Evolutionary conservation across 257 asterid genomes (phyloP).

Genomic region (Solanum ossicruentum): DNA sequence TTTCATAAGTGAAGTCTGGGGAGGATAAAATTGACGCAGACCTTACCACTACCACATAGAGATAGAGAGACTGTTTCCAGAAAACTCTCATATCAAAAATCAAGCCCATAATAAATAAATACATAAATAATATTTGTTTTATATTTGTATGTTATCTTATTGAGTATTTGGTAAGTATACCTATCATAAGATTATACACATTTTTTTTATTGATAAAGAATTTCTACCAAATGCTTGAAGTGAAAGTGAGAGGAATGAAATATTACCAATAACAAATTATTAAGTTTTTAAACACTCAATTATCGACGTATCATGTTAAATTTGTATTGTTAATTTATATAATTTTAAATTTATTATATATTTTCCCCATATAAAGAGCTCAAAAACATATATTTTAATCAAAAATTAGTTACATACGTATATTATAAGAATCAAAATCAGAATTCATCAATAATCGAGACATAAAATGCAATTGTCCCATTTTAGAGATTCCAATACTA

Average conservation of each 20-base stretch:
- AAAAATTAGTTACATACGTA: not conserved
- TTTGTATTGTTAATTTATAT: not conserved
- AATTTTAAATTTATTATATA: too few relatives aligned
- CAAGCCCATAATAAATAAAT: not conserved
- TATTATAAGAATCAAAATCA: not conserved
- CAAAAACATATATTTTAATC: not conserved
- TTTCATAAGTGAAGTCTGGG: fast-evolving
- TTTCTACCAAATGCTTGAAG: not conserved
- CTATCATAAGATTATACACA: not conserved
- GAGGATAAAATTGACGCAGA: too few relatives aligned
- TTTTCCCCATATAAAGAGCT: not conserved
- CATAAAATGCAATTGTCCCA: not conserved
- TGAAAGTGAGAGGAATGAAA: not conserved
- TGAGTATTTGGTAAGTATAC: not conserved
- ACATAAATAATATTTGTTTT: not conserved
- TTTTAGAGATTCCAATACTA: not conserved
- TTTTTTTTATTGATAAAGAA: not conserved
- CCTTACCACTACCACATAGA: too few relatives aligned
- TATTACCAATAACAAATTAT: not conserved
- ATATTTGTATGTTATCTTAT: not conserved
- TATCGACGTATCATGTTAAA: not conserved
- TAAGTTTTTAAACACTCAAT: not conserved
- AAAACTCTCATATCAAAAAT: too few relatives aligned
- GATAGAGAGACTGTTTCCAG: too few relatives aligned
- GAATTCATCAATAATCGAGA: not conserved